Percentiles rank a stretch among this genome's conserved stretches.
These are phyloP conservation scores for Trichoderma aggressivum DNA, from an alignment of 2,329 filamentous ascomycete genomes.

Conservation along the genomic window DNA sequence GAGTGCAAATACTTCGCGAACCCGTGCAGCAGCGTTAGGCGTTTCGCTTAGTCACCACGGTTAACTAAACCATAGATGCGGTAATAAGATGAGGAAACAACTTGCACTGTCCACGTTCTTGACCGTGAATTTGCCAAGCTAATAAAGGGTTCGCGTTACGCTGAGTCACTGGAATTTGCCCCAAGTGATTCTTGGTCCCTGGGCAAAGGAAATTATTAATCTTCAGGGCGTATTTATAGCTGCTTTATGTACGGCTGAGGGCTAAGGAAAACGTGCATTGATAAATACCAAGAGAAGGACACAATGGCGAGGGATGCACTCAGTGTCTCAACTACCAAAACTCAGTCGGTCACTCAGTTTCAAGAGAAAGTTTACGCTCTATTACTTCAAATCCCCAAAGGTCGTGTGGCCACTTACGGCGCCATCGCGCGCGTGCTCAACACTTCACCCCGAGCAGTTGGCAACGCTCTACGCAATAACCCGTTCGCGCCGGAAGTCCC, in stretches of 20 bases:
- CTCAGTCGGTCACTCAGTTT: background rate
- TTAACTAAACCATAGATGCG: background rate
- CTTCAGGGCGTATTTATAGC: background rate
- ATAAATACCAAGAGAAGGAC: background rate
- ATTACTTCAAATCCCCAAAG: background rate
- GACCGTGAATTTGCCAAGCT: background rate
- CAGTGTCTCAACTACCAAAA: background rate
- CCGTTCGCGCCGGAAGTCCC: background rate
- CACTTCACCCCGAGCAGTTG: background rate
- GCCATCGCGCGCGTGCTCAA: background rate
- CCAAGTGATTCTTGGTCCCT: background rate
- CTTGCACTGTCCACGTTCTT: background rate
- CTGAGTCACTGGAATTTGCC: background rate
- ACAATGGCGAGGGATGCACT: background rate
- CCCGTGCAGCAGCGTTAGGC: background rate
- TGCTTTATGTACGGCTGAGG: background rate
- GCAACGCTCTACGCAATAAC: background rate
- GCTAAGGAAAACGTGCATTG: background rate
- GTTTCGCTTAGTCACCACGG: background rate
- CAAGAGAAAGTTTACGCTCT: background rate
- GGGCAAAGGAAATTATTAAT: background rate
- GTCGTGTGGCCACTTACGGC: background rate
- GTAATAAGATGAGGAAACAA: constrained; percentile 7
- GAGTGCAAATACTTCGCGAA: background rate
- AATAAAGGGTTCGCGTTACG: background rate